Conservation (phyloP, 164 flowering plant genomes). For the Taxillus chinensis region DNA sequence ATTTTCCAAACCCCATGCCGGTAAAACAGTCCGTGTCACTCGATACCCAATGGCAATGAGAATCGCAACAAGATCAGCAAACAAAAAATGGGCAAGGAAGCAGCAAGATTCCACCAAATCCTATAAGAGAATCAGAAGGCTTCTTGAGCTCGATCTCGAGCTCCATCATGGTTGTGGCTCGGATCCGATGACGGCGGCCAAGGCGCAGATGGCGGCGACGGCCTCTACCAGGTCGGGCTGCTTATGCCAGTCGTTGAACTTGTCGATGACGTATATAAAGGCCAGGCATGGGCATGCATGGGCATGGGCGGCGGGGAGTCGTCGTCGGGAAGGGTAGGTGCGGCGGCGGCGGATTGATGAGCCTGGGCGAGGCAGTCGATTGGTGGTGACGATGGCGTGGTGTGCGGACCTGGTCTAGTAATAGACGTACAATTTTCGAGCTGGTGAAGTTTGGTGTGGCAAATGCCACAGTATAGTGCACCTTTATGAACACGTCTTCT, state of each 20-base stretch:
- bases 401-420: conserved; percentile 89
- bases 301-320: neutral
- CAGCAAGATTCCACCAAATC: neutral
- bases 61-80: too few relatives aligned
- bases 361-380: conserved; percentile 99
- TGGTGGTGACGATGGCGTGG: conserved; percentile 77
- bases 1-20: too few relatives aligned
- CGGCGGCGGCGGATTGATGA: conserved; percentile 57
- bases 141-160: conserved; percentile 90
- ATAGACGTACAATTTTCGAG: conserved; percentile 53
- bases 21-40: too few relatives aligned
- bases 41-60: too few relatives aligned
- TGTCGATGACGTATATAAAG: conserved; percentile 71
- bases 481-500: too few relatives aligned
- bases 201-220: conserved; percentile 85
- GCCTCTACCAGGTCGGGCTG: conserved; percentile 99
- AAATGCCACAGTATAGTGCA: too few relatives aligned
- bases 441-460: too few relatives aligned
- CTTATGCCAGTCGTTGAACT: conserved; percentile 84
- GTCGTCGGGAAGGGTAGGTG: conserved; percentile 1
- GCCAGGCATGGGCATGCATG: conserved; percentile 8
- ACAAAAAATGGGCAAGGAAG: too few relatives aligned
- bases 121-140: conserved; percentile 60
- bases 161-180: conserved; percentile 96
- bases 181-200: conserved; percentile 59